Conservation (phyloP, 495 filamentous ascomycete genomes). For the Penicillium verhagenii region DNA sequence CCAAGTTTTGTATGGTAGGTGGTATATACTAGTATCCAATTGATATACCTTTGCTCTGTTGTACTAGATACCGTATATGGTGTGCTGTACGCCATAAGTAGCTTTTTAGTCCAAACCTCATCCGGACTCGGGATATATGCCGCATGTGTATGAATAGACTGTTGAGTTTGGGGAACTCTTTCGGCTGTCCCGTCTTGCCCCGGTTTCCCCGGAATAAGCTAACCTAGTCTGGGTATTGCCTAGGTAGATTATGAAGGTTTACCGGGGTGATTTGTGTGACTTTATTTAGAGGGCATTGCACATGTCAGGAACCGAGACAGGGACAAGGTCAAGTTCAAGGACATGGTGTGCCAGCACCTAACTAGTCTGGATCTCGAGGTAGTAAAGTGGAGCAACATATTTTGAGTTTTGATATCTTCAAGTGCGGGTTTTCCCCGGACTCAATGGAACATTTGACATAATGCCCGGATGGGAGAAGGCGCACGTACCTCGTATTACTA, state of each 20-base stretch:
- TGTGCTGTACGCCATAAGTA: neutral
- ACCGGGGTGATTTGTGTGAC: neutral
- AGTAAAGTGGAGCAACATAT: neutral
- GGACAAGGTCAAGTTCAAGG: neutral
- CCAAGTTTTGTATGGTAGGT: neutral
- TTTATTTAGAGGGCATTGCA: neutral
- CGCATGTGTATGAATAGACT: conserved; percentile 1
- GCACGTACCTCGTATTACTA: too few relatives aligned
- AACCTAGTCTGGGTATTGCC: neutral
- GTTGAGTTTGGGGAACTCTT: neutral
- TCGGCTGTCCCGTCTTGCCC: neutral
- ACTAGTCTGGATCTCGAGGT: too few relatives aligned
- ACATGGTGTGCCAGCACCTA: too few relatives aligned
- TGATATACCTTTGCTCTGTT: neutral
- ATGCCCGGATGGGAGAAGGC: too few relatives aligned
- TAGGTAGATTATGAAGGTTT: neutral
- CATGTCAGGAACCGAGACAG: neutral
- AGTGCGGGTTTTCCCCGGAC: neutral
- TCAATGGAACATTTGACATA: too few relatives aligned
- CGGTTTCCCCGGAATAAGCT: neutral
- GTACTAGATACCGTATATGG: neutral
- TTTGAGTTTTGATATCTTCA: too few relatives aligned
- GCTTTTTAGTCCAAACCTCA: neutral
- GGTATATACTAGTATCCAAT: neutral
- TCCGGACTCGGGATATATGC: neutral